Percentiles rank a stretch among this genome's conserved stretches.
Conservation (phyloP, 768 basidiomycete species). For the Amanita inopinata region DNA sequence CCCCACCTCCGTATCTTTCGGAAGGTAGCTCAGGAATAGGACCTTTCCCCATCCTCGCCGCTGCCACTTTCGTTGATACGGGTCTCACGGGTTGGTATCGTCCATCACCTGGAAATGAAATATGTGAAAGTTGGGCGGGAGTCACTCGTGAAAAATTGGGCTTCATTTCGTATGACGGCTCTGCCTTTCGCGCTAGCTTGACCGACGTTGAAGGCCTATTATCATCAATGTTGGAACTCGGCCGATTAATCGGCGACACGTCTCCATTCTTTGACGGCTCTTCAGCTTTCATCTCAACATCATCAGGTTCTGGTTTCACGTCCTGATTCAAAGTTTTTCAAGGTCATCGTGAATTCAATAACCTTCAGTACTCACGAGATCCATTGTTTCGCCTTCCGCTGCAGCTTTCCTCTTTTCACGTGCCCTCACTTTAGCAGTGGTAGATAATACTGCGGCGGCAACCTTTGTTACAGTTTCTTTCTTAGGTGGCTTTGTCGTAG, state of each 20-base stretch:
- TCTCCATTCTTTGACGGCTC: slow-evolving; percentile 46
- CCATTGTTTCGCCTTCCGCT: slow-evolving; percentile 74
- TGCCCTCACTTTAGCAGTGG: slow-evolving; percentile 94
- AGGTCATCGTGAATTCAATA: background rate
- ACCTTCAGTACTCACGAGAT: slow-evolving; percentile 48
- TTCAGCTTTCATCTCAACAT: slow-evolving; percentile 71
- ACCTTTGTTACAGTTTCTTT: slow-evolving; percentile 90
- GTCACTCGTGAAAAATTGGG: slow-evolving; percentile 90
- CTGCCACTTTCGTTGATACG: slow-evolving; percentile 41
- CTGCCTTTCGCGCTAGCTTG: slow-evolving; percentile 51
- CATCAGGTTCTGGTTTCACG: slow-evolving; percentile 47
- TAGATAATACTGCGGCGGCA: slow-evolving; percentile 90
- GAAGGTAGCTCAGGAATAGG: slow-evolving; percentile 23
- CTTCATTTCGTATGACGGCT: slow-evolving; percentile 67
- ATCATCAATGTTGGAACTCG: too few species aligned
- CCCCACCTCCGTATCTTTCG: slow-evolving; percentile 68
- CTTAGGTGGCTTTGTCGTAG: slow-evolving; percentile 77
- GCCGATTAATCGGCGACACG: slow-evolving; percentile 46
- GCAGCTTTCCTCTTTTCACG: slow-evolving; percentile 89
- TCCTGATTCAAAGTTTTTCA: slow-evolving; percentile 24
- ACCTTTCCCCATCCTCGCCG: slow-evolving; percentile 25
- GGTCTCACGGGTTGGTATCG: slow-evolving; percentile 88
- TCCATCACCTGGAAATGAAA: slow-evolving; percentile 69
- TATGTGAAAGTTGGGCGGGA: slow-evolving; percentile 76
- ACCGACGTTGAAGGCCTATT: slow-evolving; percentile 21